Conservation (phyloP, 1,284 basidiomycete genomes). For the Trametes pubescens region DNA sequence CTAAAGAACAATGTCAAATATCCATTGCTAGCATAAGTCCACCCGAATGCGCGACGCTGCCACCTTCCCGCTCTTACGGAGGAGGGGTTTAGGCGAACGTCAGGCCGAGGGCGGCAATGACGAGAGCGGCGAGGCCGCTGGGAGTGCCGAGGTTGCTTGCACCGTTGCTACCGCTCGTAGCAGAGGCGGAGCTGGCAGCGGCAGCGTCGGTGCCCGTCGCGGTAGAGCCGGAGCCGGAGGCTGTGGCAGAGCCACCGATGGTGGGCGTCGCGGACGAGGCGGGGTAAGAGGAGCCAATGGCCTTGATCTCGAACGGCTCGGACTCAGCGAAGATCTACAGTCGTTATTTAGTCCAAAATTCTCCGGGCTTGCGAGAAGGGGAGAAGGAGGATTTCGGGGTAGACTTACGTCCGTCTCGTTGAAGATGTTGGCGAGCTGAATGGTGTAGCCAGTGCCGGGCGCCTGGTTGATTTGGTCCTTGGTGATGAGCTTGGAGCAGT, state of each 20-base stretch:
- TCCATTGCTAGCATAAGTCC: neutral
- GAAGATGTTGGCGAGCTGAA: slow-evolving; percentile 63
- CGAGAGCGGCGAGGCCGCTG: slow-evolving; percentile 37
- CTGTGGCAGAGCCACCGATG: slow-evolving; percentile 33
- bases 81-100: slow-evolving; percentile 33
- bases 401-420: slow-evolving; percentile 63
- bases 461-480: slow-evolving; percentile 53
- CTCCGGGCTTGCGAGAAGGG: neutral
- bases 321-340: slow-evolving; percentile 70
- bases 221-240: slow-evolving; percentile 34
- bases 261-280: slow-evolving; percentile 49
- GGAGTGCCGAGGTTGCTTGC: slow-evolving; percentile 35
- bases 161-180: slow-evolving; percentile 26
- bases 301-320: slow-evolving; percentile 71
- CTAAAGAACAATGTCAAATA: slow-evolving; percentile 5
- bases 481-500: slow-evolving; percentile 66
- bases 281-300: slow-evolving; percentile 69
- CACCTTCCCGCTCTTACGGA: neutral
- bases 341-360: neutral
- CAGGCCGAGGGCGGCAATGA: slow-evolving; percentile 40
- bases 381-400: neutral
- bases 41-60: neutral
- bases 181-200: slow-evolving; percentile 22
- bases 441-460: slow-evolving; percentile 58
- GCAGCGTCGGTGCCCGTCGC: slow-evolving; percentile 37